Percentiles rank a stretch among this genome's conserved stretches.
phyloP scores from a whole-genome alignment of 257 asterid species.

The Solanum appendiculatum region DNA sequence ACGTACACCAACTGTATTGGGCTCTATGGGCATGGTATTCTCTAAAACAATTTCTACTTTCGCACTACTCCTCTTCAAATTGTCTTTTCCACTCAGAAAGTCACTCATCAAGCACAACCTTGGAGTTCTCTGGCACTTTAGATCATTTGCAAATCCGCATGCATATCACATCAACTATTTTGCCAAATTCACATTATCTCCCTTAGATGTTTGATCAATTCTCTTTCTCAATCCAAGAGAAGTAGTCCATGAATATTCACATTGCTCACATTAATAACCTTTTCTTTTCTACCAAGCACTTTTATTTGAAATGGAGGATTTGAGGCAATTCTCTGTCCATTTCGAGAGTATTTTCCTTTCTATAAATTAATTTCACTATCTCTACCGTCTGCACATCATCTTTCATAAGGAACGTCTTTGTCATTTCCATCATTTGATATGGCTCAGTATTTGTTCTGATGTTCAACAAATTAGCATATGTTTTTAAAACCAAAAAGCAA shows the following conservation, averaged over 20 bases:
- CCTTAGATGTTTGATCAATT: slow-evolving; percentile 23
- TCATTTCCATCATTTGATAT: too few relatives aligned
- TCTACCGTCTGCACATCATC: too few relatives aligned
- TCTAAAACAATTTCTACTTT: slow-evolving; percentile 10
- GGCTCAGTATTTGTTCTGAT: neutral
- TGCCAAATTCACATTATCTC: slow-evolving; percentile 11
- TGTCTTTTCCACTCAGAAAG: slow-evolving; percentile 32
- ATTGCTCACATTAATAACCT: neutral
- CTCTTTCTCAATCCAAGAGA: slow-evolving; percentile 10
- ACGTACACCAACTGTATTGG: slow-evolving; percentile 10
- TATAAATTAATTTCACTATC: too few relatives aligned
- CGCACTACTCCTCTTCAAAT: slow-evolving; percentile 1
- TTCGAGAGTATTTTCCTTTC: neutral
- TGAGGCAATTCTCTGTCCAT: neutral
- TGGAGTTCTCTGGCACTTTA: slow-evolving; percentile 22
- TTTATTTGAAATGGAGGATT: neutral
- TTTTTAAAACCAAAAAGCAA: neutral
- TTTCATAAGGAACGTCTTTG: too few relatives aligned
- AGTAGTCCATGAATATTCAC: slow-evolving; percentile 3
- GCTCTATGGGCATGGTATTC: slow-evolving; percentile 9
- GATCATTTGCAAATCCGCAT: slow-evolving; percentile 13
- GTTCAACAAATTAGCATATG: neutral
- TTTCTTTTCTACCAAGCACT: neutral
- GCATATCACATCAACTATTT: neutral
- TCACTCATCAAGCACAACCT: slow-evolving; percentile 51